phyloP scores from a whole-genome alignment of 2,329 filamentous ascomycete species.

The Penicillium sp. region DNA sequence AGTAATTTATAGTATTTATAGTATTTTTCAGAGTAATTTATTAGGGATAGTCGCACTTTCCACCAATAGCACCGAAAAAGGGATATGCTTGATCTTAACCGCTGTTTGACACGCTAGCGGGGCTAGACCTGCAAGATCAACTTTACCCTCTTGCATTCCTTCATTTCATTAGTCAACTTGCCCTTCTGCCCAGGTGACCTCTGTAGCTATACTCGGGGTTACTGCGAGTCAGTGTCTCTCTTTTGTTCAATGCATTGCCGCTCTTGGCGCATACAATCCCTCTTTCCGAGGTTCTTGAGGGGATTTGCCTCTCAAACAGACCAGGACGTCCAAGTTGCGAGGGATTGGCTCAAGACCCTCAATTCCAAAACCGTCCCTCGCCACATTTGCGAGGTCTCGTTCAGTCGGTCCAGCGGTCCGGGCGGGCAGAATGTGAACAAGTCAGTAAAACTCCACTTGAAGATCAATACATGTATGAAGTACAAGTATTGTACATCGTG shows the following conservation, averaged over 20 bases:
- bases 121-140: too few relatives aligned
- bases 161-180: too few relatives aligned
- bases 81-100: too few relatives aligned
- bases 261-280: conserved; percentile 9
- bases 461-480: conserved; percentile 1
- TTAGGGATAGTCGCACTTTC: too few relatives aligned
- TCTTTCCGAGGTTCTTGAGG: conserved; percentile 15
- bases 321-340: conserved; percentile 42
- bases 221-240: background rate
- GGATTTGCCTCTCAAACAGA: conserved; percentile 30
- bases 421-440: conserved; percentile 71
- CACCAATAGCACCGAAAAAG: too few relatives aligned
- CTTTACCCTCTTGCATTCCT: too few relatives aligned
- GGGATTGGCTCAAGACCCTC: conserved; percentile 59
- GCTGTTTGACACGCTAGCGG: too few relatives aligned
- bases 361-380: conserved; percentile 57
- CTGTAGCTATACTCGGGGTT: background rate
- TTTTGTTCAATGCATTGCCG: background rate
- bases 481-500: too few relatives aligned
- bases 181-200: too few relatives aligned
- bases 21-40: too few relatives aligned
- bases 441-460: conserved; percentile 43
- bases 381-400: conserved; percentile 59
- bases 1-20: too few relatives aligned
- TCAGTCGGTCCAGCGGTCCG: conserved; percentile 65